A percentile compares a stretch with the other conserved stretches of the same genome.
phyloP scores from a whole-genome alignment of 257 asterid genomes.

The Capsicum pubescens region DNA sequence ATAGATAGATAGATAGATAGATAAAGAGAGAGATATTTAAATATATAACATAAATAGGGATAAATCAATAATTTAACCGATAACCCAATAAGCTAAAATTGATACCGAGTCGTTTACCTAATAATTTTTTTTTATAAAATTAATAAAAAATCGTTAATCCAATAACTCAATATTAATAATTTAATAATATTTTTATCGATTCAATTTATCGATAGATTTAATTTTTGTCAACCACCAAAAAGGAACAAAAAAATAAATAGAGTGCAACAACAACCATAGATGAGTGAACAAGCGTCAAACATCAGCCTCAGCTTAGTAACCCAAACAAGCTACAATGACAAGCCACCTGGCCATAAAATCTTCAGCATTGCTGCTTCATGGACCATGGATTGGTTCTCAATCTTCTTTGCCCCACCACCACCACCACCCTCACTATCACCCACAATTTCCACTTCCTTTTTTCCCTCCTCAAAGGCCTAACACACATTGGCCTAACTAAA shows the following conservation, averaged over 20 bases:
- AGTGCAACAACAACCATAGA: not conserved
- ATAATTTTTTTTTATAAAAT: too few species aligned
- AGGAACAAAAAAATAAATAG: not conserved
- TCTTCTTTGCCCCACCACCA: constrained; percentile 52
- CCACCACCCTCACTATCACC: constrained; percentile 21
- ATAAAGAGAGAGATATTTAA: too few species aligned
- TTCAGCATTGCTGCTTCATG: constrained; percentile 45
- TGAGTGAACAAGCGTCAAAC: not conserved
- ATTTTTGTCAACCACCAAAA: not conserved
- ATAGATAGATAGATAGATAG: too few species aligned
- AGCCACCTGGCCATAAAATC: constrained; percentile 60
- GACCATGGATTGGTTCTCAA: constrained; percentile 54
- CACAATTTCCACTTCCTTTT: not conserved
- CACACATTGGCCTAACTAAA: not conserved
- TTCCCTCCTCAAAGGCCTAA: not conserved
- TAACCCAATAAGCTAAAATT: too few species aligned
- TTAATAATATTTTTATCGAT: too few species aligned
- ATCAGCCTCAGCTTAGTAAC: constrained; percentile 40
- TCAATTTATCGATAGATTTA: too few species aligned
- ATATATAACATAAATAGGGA: too few species aligned
- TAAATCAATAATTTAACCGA: too few species aligned
- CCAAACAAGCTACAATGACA: constrained; percentile 21
- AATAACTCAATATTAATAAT: too few species aligned
- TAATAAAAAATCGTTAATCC: too few species aligned
- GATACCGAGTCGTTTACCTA: too few species aligned